Evolutionary conservation across 23 red algal species (phyloP).

Genomic region (Pyropia yezoensis): DNA sequence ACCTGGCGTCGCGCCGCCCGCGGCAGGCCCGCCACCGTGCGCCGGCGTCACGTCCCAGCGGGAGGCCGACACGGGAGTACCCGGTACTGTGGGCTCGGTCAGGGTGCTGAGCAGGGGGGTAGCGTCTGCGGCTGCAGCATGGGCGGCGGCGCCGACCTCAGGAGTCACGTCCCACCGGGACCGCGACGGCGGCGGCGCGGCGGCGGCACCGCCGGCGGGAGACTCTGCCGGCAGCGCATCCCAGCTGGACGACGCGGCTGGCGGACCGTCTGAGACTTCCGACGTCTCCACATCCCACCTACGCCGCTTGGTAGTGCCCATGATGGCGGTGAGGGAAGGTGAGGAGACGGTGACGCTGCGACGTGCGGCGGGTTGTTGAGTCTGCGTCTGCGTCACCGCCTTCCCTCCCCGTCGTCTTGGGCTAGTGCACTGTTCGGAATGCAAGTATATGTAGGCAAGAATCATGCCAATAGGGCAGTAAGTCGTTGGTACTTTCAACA

Average conservation of each 20-base stretch:
- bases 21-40: conserved; percentile 1
- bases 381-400: too few relatives aligned
- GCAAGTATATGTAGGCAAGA: too few relatives aligned
- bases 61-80: conserved; percentile 1
- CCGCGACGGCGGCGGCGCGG: not conserved
- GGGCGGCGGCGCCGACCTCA: not conserved
- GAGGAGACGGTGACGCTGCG: too few relatives aligned
- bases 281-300: too few relatives aligned
- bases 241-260: conserved; percentile 6
- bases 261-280: conserved; percentile 5
- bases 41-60: conserved; percentile 45
- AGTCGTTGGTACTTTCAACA: too few relatives aligned
- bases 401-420: too few relatives aligned
- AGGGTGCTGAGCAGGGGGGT: too few relatives aligned
- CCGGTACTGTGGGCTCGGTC: not conserved
- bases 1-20: not conserved
- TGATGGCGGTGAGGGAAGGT: too few relatives aligned
- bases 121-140: conserved; percentile 1
- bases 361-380: too few relatives aligned
- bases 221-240: conserved; percentile 2
- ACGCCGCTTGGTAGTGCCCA: too few relatives aligned
- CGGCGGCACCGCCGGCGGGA: conserved; percentile 21
- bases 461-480: too few relatives aligned
- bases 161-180: conserved; percentile 54
- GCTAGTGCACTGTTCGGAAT: too few relatives aligned